A percentile compares a stretch with the other conserved stretches of the same genome.
phyloP scores from a whole-genome alignment of 768 basidiomycete species.

The Hortiboletus campestris region DNA sequence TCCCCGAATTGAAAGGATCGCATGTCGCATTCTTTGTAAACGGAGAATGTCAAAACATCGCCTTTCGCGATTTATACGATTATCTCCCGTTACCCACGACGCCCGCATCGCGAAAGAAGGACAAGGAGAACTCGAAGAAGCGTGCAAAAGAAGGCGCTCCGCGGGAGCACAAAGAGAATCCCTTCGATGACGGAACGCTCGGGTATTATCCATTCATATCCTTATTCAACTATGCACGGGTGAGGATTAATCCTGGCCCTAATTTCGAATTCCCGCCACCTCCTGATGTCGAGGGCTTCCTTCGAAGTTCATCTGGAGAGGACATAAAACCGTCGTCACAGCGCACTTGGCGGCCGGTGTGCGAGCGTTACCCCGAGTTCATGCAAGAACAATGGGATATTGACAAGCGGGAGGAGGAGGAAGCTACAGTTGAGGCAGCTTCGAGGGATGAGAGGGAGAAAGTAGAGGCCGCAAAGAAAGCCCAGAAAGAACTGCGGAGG shows the following conservation, averaged over 20 bases:
- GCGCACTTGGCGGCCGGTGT: conserved; percentile 73
- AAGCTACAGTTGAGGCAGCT: conserved; percentile 47
- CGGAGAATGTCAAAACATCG: conserved; percentile 77
- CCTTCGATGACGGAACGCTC: conserved; percentile 89
- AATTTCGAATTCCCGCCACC: conserved; percentile 81
- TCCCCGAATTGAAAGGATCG: conserved; percentile 71
- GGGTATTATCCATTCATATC: conserved; percentile 97
- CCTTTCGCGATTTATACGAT: conserved; percentile 87
- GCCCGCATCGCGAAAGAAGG: conserved; percentile 54
- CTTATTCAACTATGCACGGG: conserved; percentile 85
- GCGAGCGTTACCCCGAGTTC: conserved; percentile 83
- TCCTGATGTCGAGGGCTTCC: conserved; percentile 66
- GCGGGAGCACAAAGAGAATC: conserved; percentile 76
- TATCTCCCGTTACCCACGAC: conserved; percentile 78
- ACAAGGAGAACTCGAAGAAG: conserved; percentile 54
- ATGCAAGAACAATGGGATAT: conserved; percentile 78
- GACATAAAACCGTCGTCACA: conserved; percentile 28
- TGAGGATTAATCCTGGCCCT: conserved; percentile 86
- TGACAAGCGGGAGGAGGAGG: conserved; percentile 75
- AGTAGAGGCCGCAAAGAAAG: conserved; percentile 32
- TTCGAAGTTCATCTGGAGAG: conserved; percentile 38
- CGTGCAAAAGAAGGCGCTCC: conserved; percentile 60
- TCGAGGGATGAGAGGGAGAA: conserved; percentile 49
- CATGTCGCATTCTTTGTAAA: conserved; percentile 90
- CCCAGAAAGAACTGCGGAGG: conserved; percentile 48